Conservation (phyloP, 1,284 basidiomycete genomes). For the Hypsizygus ulmarius region DNA sequence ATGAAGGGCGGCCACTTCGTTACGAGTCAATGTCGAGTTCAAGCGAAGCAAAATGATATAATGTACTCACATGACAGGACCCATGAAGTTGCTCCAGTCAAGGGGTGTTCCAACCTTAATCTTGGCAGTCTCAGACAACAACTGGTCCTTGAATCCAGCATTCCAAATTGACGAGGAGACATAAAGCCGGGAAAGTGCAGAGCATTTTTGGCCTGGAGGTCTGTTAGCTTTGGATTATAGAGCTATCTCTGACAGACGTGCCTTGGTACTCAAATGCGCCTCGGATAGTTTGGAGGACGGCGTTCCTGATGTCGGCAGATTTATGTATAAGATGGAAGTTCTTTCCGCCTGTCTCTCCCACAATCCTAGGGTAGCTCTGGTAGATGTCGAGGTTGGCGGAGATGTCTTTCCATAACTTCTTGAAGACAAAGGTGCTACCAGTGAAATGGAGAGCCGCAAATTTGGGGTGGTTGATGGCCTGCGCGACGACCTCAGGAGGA, state of each 20-base stretch:
- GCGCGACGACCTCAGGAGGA: constrained; percentile 77
- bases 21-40: neutral
- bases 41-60: neutral
- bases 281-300: constrained; percentile 86
- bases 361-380: constrained; percentile 89
- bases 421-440: constrained; percentile 93
- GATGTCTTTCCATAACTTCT: constrained; percentile 95
- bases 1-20: constrained; percentile 74
- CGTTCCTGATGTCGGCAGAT: constrained; percentile 84
- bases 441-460: constrained; percentile 97
- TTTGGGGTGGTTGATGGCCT: constrained; percentile 74
- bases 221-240: neutral
- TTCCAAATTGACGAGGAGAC: constrained; percentile 88
- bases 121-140: constrained; percentile 74
- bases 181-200: constrained; percentile 89
- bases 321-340: constrained; percentile 96
- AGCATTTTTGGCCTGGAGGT: constrained; percentile 87
- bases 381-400: constrained; percentile 85
- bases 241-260: constrained; percentile 20
- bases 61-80: constrained; percentile 84
- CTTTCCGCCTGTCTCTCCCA: constrained; percentile 97
- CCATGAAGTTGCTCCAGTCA: constrained; percentile 88
- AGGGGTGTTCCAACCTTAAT: constrained; percentile 83
- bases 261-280: constrained; percentile 97
- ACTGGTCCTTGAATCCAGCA: constrained; percentile 80